These are phyloP conservation scores for Fusarium palustre DNA, from an alignment of 2,329 filamentous ascomycete species.

Conservation along the genomic window DNA sequence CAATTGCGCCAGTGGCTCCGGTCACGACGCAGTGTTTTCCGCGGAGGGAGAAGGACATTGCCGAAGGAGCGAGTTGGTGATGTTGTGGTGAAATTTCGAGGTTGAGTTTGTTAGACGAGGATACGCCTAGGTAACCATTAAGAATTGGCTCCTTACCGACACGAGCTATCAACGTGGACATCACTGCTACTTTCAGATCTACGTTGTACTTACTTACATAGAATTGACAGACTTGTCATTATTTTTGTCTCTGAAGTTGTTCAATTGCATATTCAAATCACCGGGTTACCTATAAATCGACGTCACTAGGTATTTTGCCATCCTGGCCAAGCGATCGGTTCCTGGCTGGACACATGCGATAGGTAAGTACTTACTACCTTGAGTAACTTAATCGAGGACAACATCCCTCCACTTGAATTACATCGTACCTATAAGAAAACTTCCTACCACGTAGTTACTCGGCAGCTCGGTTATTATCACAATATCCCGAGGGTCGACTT, in stretches of 20 bases:
- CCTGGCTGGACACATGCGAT: conserved; percentile 32
- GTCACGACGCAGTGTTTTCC: conserved; percentile 71
- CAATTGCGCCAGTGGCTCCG: conserved; percentile 78
- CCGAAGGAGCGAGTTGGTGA: conserved; percentile 1
- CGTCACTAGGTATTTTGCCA: conserved; percentile 15
- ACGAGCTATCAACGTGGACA: not conserved
- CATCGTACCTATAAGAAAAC: not conserved
- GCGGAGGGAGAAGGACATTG: conserved; percentile 53
- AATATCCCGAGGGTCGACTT: not conserved
- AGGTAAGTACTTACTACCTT: not conserved
- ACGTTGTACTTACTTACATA: not conserved
- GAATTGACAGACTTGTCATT: not conserved
- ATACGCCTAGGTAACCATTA: not conserved
- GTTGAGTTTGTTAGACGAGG: conserved; percentile 1
- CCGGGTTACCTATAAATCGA: not conserved
- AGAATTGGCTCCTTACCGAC: not conserved
- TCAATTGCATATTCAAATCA: not conserved
- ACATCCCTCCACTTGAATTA: not conserved
- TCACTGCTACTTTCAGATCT: no score
- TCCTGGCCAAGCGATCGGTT: conserved; percentile 25
- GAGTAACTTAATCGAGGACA: not conserved
- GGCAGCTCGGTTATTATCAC: not conserved
- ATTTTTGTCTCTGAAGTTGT: not conserved
- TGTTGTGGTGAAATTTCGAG: conserved; percentile 19
- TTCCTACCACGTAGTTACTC: not conserved